phyloP scores from a whole-genome alignment of 441 rosid genomes.

The Biscutella laevigata region DNA sequence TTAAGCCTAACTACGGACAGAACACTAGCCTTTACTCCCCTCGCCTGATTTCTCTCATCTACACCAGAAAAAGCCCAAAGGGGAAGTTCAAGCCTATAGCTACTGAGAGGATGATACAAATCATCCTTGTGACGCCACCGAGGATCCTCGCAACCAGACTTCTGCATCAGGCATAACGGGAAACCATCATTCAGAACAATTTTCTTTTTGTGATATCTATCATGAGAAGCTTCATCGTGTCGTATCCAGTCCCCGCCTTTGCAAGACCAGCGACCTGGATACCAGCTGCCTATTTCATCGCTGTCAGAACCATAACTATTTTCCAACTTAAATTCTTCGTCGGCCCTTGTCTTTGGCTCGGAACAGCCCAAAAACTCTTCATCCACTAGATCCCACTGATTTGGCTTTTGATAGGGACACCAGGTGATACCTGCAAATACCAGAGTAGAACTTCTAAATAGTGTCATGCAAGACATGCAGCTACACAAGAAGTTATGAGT shows the following conservation, averaged over 20 bases:
- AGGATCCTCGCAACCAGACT: slow-evolving; percentile 87
- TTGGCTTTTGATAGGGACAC: slow-evolving; percentile 33
- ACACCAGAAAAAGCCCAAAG: slow-evolving; percentile 75
- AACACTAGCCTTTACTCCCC: slow-evolving; percentile 69
- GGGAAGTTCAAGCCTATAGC: slow-evolving; percentile 90
- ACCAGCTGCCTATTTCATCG: slow-evolving; percentile 60
- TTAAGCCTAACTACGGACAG: slow-evolving; percentile 88
- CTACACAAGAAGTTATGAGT: slow-evolving; percentile 8
- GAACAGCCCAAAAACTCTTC: slow-evolving; percentile 33
- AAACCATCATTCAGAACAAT: slow-evolving; percentile 88
- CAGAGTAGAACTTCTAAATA: slow-evolving; percentile 13
- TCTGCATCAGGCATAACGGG: slow-evolving; percentile 90
- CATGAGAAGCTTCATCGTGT: slow-evolving; percentile 68
- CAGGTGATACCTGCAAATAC: slow-evolving; percentile 40
- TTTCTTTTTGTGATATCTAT: slow-evolving; percentile 55
- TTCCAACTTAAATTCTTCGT: slow-evolving; percentile 38
- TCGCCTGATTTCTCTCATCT: slow-evolving; percentile 67
- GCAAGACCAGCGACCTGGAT: slow-evolving; percentile 78
- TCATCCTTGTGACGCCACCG: slow-evolving; percentile 87
- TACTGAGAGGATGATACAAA: slow-evolving; percentile 63
- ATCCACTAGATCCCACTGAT: slow-evolving; percentile 28
- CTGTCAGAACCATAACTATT: slow-evolving; percentile 34
- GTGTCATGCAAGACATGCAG: slow-evolving; percentile 22
- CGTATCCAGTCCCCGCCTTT: slow-evolving; percentile 99
- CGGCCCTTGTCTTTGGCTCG: slow-evolving; percentile 31